Base-by-base conservation (phyloP, 768 basidiomycete species). In the Boletus tomentosulus region DNA sequence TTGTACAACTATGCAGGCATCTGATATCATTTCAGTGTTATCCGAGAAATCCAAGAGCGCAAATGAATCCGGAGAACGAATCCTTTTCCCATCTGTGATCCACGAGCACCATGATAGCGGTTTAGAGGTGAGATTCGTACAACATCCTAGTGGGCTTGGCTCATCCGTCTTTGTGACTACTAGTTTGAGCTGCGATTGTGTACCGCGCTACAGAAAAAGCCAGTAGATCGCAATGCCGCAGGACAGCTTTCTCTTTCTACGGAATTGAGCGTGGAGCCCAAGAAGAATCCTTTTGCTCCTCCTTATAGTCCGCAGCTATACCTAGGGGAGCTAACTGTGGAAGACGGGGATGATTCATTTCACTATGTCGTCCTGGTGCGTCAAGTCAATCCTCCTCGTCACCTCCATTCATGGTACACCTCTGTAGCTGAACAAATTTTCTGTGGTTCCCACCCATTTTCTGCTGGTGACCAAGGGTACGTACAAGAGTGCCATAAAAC, bases 141-240 rank as follows among this genome's bases (percentile, higher is more conserved):
- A 10, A 11, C 34, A 0, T 45, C 4, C 16, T 24, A 19, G 19
- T 19, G 10, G 7, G 16, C 0, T 35, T 33, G 7, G 38, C 15
- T 46, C 42, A 55, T 24, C 33, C 19, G 43, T 13, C 22, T 41
- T 41, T 35, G 41, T 22, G 50, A 54, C 41, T 15, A 11, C 63
- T 22, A 97, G 95, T 97, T 90, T 68, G 82, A 96, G 71, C 81
- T 98, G 53, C 79, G 88, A 56, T 71, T 90, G 38, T 97, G 93
- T 61, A 89, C 92, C 12, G 89, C 92, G 0, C 73, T 98, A 39
- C 85, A 87, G 62, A 79, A 90, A 62, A 98, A 97, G 68, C 81
- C 84, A 3, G 63, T 65, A 27, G 73, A 74, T n/a, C 76, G 76
- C 28, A 76, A 76, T 33, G 76, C 75, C 41, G 70, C 76, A 48